phyloP scores from a whole-genome alignment of 2,329 filamentous ascomycete genomes.

The Fusarium anthophilum region DNA sequence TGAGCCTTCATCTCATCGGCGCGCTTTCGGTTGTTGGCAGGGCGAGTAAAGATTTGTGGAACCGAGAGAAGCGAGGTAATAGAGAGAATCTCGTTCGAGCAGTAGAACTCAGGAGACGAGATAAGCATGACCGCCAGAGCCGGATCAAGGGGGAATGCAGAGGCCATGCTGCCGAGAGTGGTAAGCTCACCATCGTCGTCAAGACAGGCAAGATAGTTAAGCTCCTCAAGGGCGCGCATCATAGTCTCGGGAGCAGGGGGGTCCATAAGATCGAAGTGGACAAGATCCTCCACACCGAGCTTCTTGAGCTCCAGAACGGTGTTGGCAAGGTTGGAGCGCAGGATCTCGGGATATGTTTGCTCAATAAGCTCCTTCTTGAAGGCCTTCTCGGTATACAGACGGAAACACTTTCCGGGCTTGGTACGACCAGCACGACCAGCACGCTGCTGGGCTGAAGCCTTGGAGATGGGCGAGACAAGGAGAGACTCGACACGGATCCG shows the following conservation, averaged over 20 bases:
- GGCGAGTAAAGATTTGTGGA: slow-evolving; percentile 91
- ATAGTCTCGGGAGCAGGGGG: slow-evolving; percentile 97
- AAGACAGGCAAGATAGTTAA: slow-evolving; percentile 96
- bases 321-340: slow-evolving; percentile 92
- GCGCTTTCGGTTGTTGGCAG: slow-evolving; percentile 83
- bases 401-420: slow-evolving; percentile 96
- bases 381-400: slow-evolving; percentile 91
- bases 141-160: slow-evolving; percentile 95
- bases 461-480: slow-evolving; percentile 97
- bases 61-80: slow-evolving; percentile 94
- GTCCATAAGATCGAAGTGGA: slow-evolving; percentile 99
- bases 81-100: slow-evolving; percentile 97
- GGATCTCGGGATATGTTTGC: slow-evolving; percentile 95
- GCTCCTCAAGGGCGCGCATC: slow-evolving; percentile 96
- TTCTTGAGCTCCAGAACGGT: slow-evolving; percentile 98
- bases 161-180: slow-evolving; percentile 83
- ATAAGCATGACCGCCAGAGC: slow-evolving; percentile 97
- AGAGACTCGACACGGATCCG: slow-evolving; percentile 95
- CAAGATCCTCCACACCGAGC: slow-evolving; percentile 91
- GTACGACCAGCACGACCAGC: slow-evolving; percentile 99
- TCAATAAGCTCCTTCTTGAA: slow-evolving; percentile 99
- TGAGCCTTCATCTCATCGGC: slow-evolving; percentile 98
- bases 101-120: slow-evolving; percentile 96
- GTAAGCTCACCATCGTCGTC: slow-evolving; percentile 97
- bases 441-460: slow-evolving; percentile 95